phyloP scores from a whole-genome alignment of 495 filamentous ascomycete species.

The Aspergillus ellipticus region DNA sequence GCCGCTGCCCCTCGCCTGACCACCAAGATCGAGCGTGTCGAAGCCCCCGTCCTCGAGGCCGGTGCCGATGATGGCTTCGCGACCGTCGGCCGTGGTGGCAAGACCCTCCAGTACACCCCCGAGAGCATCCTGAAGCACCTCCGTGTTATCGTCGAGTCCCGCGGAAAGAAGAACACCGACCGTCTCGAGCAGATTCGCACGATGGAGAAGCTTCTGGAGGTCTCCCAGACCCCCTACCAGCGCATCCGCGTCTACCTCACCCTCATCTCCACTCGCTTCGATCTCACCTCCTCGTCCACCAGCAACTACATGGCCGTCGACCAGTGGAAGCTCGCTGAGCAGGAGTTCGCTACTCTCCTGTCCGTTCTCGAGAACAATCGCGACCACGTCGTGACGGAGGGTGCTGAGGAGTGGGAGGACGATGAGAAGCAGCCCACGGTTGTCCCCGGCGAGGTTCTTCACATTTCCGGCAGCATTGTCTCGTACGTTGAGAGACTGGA shows the following conservation, averaged over 20 bases:
- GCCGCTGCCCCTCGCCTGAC: slow-evolving; percentile 31
- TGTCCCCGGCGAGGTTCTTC: slow-evolving; percentile 67
- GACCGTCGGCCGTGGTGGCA: slow-evolving; percentile 81
- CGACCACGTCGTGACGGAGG: slow-evolving; percentile 80
- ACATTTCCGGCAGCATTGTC: slow-evolving; percentile 88
- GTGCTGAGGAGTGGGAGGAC: slow-evolving; percentile 97
- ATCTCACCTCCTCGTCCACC: slow-evolving; percentile 74
- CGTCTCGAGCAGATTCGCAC: slow-evolving; percentile 88
- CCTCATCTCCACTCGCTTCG: slow-evolving; percentile 90
- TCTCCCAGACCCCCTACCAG: slow-evolving; percentile 87
- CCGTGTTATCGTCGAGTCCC: slow-evolving; percentile 84
- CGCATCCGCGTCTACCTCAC: slow-evolving; percentile 89
- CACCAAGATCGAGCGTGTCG: slow-evolving; percentile 44
- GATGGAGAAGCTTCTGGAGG: slow-evolving; percentile 93
- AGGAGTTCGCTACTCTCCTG: slow-evolving; percentile 74
- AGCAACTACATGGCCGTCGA: slow-evolving; percentile 88
- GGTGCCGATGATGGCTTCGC: slow-evolving; percentile 81
- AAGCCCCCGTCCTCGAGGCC: slow-evolving; percentile 42
- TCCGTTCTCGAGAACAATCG: slow-evolving; percentile 71
- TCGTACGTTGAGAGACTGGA: slow-evolving; percentile 94
- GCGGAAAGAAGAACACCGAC: slow-evolving; percentile 99
- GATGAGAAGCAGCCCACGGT: slow-evolving; percentile 85
- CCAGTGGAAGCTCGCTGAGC: slow-evolving; percentile 93
- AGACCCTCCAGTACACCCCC: slow-evolving; percentile 81
- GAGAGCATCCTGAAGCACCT: slow-evolving; percentile 99